Base-by-base conservation (phyloP, 2,329 filamentous ascomycete genomes). In the Dryadomyces quercivorus region DNA sequence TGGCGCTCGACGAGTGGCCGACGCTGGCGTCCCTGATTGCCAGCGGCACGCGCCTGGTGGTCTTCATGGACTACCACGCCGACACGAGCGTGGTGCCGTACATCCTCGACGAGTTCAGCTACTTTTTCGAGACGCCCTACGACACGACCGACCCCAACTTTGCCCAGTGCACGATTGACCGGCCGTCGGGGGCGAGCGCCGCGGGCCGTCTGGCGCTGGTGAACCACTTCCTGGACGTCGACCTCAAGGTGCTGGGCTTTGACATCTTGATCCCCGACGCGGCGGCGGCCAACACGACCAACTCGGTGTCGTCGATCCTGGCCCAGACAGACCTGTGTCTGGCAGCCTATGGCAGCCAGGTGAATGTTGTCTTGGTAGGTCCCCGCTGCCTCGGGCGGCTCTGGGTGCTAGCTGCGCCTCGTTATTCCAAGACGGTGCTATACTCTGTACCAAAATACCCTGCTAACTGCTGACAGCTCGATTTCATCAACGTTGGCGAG, bases 121-220 rank as follows among this genome's bases (percentile, higher is more conserved):
- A 53, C 49, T 77, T 85, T 60, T 90, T 85, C 71, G 87, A 92
- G 65, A 92, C 85, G 47, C 74, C 78, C 0, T 91, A 77, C 67
- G 81, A 86, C 59, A 80, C 82, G 58, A 78, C 75, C 1, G 70
- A 77, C 51, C 67, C 75, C 0, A 71, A 70, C 16, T 83, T 86
- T 62, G 81, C 81, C 62, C 77, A 76, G 45, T 92, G 87, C 69
- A 70, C 70, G 12, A 73, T 87, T 3, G 75, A 86, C 63, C 76
- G 86, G 8, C 87, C 87, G 0, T 51, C 64, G 0, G 66, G 65
- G 0, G 69, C 66, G 21, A 64, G 69, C 36, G 62, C 71, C 0
- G 60, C 65, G 20, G 65, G 65, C 26, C 69, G 69, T 36, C 72
- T 76, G 72, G 71, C 69, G 53, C 65, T 75, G 45, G 77, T 82